phyloP scores from a whole-genome alignment of 257 asterid genomes.

The Catharanthus roseus region DNA sequence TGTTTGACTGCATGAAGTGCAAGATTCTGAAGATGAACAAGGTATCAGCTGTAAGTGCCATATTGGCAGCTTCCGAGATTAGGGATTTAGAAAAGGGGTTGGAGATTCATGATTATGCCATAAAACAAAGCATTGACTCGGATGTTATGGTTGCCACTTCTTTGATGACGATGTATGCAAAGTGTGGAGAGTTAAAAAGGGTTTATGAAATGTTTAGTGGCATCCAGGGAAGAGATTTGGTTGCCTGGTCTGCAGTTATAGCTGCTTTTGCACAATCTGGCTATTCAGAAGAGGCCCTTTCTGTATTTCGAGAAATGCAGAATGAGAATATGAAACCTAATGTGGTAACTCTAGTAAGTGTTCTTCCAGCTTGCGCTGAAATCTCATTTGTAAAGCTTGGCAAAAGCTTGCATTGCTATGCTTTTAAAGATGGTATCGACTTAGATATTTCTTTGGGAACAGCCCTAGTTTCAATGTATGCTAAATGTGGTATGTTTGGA shows the following conservation, averaged over 20 bases:
- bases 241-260: conserved; percentile 41
- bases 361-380: conserved; percentile 38
- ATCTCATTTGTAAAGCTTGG: conserved; percentile 24
- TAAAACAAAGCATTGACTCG: conserved; percentile 25
- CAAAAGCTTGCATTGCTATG: conserved; percentile 37
- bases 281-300: conserved; percentile 30
- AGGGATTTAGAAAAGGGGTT: conserved; percentile 30
- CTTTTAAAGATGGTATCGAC: conserved; percentile 25
- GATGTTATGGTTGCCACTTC: conserved; percentile 30
- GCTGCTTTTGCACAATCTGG: conserved; percentile 46
- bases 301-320: conserved; percentile 34
- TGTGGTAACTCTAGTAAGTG: conserved; percentile 31
- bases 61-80: conserved; percentile 32
- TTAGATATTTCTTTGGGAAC: conserved; percentile 33
- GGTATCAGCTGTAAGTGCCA: conserved; percentile 35
- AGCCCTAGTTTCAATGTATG: conserved; percentile 42
- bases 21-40: conserved; percentile 20
- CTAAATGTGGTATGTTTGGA: conserved; percentile 26
- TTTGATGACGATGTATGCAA: conserved; percentile 37
- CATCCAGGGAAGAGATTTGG: conserved; percentile 27
- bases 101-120: conserved; percentile 25
- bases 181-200: conserved; percentile 32
- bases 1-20: conserved; percentile 25
- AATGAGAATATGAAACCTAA: conserved; percentile 27
- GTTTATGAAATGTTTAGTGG: conserved; percentile 28